phyloP scores from a whole-genome alignment of 495 filamentous ascomycete species.

The Neurospora sp. region DNA sequence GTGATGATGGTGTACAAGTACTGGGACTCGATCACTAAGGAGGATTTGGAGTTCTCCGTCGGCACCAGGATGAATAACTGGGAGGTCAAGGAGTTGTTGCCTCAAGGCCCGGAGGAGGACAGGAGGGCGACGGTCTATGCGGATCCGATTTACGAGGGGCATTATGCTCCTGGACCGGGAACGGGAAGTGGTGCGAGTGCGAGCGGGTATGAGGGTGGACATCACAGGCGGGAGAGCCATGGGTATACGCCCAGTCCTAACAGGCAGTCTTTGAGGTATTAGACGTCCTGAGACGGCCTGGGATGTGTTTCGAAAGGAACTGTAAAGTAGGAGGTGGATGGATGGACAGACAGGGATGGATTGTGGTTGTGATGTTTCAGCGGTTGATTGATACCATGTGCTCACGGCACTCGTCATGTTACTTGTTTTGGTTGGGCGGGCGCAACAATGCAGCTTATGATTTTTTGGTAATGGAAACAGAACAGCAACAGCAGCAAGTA shows the following conservation, averaged over 20 bases:
- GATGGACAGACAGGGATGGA: not conserved
- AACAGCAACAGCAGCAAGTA: not conserved
- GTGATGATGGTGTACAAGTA: slow-evolving; percentile 99
- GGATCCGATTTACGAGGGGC: slow-evolving; percentile 40
- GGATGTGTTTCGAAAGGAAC: not conserved
- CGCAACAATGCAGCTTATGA: not conserved
- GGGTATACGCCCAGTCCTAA: not conserved
- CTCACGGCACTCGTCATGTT: not conserved
- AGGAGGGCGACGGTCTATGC: slow-evolving; percentile 67
- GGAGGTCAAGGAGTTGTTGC: slow-evolving; percentile 89
- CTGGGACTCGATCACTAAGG: slow-evolving; percentile 98
- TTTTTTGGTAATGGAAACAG: not conserved
- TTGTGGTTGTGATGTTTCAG: not conserved
- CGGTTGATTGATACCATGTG: not conserved
- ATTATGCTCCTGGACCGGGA: not conserved
- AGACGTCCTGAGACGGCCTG: not conserved
- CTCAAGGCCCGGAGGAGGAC: slow-evolving; percentile 61
- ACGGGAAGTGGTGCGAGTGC: not conserved
- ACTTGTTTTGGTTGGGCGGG: not conserved
- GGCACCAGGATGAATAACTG: slow-evolving; percentile 91
- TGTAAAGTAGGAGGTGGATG: not conserved
- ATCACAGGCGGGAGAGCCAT: not conserved
- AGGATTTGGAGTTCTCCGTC: slow-evolving; percentile 97
- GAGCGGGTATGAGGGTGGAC: not conserved
- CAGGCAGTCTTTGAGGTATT: not conserved